These are phyloP conservation scores for Solanum bulbocastanum DNA, from an alignment of 257 asterid genomes.

Conservation along the genomic window DNA sequence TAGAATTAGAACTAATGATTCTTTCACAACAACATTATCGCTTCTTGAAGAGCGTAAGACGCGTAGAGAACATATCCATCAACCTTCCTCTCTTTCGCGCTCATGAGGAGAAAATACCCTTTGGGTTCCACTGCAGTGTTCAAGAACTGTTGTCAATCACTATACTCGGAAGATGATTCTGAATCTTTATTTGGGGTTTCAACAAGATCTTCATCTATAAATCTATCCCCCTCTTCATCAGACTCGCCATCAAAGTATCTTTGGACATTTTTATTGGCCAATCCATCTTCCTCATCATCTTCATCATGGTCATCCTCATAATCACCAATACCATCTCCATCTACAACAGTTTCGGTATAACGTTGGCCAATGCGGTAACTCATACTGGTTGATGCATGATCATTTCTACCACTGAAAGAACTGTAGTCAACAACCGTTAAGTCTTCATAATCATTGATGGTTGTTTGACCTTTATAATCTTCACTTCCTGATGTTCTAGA, in stretches of 20 bases:
- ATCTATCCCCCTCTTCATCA: constrained; percentile 31
- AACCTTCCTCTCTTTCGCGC: background rate
- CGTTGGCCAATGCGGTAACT: constrained; percentile 10
- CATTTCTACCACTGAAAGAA: constrained; percentile 1
- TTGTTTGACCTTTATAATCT: constrained; percentile 26
- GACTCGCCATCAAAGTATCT: constrained; percentile 34
- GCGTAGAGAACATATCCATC: no score
- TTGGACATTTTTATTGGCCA: constrained; percentile 13
- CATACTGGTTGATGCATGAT: background rate
- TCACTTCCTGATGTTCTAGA: constrained; percentile 43
- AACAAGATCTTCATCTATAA: constrained; percentile 18
- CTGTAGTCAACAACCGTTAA: constrained; percentile 13
- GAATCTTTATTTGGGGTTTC: constrained; percentile 24
- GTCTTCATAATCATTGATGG: constrained; percentile 32
- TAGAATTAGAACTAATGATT: background rate
- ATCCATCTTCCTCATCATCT: constrained; percentile 20
- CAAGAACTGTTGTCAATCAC: constrained; percentile 24
- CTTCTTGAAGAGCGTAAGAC: background rate
- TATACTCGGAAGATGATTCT: constrained; percentile 48
- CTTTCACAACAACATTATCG: background rate
- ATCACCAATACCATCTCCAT: constrained; percentile 10
- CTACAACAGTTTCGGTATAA: constrained; percentile 9
- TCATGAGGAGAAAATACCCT: background rate
- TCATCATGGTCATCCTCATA: constrained; percentile 16
- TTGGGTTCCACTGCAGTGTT: background rate